Percentiles rank a stretch among this genome's conserved stretches.
These are phyloP conservation scores for Saccharomycopsis sp. DNA, from an alignment of 805 yeast species.

Conservation along the genomic window DNA sequence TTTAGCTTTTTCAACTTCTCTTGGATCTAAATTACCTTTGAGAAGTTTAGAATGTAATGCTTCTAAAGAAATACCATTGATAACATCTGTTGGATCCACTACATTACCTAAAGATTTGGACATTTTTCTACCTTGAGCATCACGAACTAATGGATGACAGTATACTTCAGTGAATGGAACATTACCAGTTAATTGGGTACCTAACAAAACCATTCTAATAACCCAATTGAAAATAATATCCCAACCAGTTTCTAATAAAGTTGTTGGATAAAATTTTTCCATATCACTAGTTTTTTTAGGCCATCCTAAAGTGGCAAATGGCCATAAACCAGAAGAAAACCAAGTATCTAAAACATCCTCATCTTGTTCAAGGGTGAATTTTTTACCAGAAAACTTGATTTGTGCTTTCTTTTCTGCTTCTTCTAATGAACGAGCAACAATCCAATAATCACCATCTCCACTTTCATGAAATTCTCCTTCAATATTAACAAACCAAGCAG, in stretches of 20 bases:
- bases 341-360: conserved; percentile 98
- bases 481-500: conserved; percentile 78
- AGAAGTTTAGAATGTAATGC: conserved; percentile 67
- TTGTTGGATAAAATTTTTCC: conserved; percentile 76
- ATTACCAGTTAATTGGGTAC: conserved; percentile 80
- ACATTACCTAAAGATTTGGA: conserved; percentile 97
- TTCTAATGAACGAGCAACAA: conserved; percentile 72
- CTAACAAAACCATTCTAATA: conserved; percentile 87
- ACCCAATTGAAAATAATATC: conserved; percentile 99
- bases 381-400: conserved; percentile 56
- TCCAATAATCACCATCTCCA: conserved; percentile 70
- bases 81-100: conserved; percentile 91
- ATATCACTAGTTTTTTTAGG: conserved; percentile 71
- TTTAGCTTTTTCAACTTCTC: conserved; percentile 78
- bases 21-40: conserved; percentile 79
- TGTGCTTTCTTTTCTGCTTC: conserved; percentile 83
- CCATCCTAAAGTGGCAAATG: conserved; percentile 95
- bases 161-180: conserved; percentile 94
- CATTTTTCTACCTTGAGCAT: conserved; percentile 99
- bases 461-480: conserved; percentile 53
- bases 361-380: conserved; percentile 79
- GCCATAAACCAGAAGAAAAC: conserved; percentile 99
- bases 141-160: conserved; percentile 97
- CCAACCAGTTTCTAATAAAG: conserved; percentile 98
- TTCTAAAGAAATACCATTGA: conserved; percentile 74